Conservation (phyloP, 805 yeast species). For the Zygoascus flipseniorum region DNA sequence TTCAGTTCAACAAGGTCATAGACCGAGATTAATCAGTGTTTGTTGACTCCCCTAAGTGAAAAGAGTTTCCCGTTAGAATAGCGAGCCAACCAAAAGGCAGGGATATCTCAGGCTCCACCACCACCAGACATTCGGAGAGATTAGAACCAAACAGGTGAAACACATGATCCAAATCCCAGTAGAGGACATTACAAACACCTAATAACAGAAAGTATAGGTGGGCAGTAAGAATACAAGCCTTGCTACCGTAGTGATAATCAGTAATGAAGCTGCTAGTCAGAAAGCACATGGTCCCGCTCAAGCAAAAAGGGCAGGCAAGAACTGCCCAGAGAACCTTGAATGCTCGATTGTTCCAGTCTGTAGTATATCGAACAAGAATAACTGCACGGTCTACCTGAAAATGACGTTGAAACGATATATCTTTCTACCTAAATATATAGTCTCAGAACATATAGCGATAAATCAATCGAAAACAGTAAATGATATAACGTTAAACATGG, state of each 20-base stretch:
- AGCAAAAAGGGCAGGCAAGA: background rate
- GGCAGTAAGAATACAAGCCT: background rate
- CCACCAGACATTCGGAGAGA: background rate
- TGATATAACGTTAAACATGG: too few species aligned
- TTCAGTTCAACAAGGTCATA: background rate
- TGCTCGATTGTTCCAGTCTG: background rate
- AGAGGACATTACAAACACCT: background rate
- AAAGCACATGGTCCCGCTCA: background rate
- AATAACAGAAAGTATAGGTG: background rate
- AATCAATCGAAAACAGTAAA: too few species aligned
- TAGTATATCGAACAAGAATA: too few species aligned
- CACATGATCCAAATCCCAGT: background rate
- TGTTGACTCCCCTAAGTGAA: background rate
- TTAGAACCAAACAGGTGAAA: background rate
- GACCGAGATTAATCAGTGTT: background rate
- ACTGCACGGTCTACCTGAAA: too few species aligned
- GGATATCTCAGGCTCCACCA: background rate
- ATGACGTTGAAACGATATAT: too few species aligned
- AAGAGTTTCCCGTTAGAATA: background rate
- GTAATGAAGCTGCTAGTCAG: background rate
- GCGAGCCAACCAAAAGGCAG: background rate
- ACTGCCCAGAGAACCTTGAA: background rate
- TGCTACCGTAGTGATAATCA: background rate
- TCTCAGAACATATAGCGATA: too few species aligned
- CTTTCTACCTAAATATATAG: too few species aligned